A percentile compares a stretch with the other conserved stretches of the same genome.
phyloP scores from a whole-genome alignment of 768 basidiomycete genomes.

The Collybiopsis confluens region DNA sequence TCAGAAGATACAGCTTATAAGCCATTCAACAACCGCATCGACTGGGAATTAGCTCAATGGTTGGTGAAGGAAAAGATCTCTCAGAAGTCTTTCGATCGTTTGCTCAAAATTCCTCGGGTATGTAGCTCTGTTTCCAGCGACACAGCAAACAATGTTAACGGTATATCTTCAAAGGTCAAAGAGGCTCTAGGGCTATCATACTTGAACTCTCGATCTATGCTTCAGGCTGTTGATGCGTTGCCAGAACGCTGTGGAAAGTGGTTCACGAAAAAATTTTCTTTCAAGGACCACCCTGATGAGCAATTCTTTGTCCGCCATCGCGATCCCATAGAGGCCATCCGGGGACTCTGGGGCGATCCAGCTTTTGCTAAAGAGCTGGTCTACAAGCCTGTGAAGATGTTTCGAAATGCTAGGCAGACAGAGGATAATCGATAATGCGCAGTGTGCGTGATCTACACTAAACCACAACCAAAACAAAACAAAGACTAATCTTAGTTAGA shows the following conservation, averaged over 20 bases:
- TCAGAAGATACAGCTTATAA: too few relatives aligned
- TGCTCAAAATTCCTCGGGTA: neutral
- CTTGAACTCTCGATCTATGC: neutral
- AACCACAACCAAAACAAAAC: too few relatives aligned
- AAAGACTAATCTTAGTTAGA: too few relatives aligned
- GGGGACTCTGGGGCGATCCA: conserved; percentile 5
- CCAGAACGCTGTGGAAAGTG: conserved; percentile 7
- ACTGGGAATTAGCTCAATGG: conserved; percentile 1
- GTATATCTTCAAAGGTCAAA: neutral
- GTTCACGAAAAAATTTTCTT: neutral
- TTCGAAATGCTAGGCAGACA: neutral
- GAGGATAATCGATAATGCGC: neutral
- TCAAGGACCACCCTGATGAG: conserved; percentile 2
- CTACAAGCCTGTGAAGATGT: conserved; percentile 20
- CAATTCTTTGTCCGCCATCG: conserved; percentile 8
- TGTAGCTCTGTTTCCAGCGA: neutral
- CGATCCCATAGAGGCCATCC: conserved; percentile 9
- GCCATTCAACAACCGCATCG: neutral
- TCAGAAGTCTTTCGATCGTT: conserved; percentile 3
- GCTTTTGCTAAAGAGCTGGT: conserved; percentile 6
- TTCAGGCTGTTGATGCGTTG: conserved; percentile 7
- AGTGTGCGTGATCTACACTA: too few relatives aligned
- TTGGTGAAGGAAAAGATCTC: neutral
- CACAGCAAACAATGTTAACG: neutral
- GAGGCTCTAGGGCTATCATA: neutral